Evolutionary conservation across 2,329 filamentous ascomycete species (phyloP), one percentile per base, ranked within the genome.

Genomic region (Cyclaneusma minus): DNA sequence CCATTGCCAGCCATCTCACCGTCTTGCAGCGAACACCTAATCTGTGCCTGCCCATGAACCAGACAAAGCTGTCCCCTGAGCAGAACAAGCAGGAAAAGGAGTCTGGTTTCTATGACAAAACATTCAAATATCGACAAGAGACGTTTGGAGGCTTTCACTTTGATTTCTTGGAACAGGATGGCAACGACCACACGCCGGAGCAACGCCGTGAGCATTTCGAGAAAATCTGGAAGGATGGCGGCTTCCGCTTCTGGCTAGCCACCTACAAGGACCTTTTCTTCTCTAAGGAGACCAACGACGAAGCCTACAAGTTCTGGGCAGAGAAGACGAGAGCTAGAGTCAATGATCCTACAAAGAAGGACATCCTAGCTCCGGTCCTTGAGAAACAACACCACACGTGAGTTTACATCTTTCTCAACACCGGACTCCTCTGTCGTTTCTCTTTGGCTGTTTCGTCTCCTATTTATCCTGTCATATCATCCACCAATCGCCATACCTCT

Each of bases 1-100:
- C 51, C 45, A 7, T 54, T 50, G 4, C 57, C 52, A 29, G 41
- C 42, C n/a, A 47, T 12, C 29, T 54, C 18, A 49, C 45, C 3
- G 59, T 71, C 3, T 68, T 69, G 38, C 59, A 72, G 32, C 54
- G 69, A 11, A 72, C 63, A 2, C 64, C 68, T 0, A 71, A 68
- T 30, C 55, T 64, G 8, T 63, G 60, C 8, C 40, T 74, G 0
- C 70, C 70, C 0, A 71, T 75, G 63, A 47, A 55, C 2, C 62
- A 69, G 35, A 44, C 51, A 2, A 28, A 44, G 3, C 37, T 69
- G 2, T 51, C 53, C 0, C 29, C 21, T 2, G 17, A 25, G 4
- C 49, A 43, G 16, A 49, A 63, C 21, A 56, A 65, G 28, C 55
- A 65, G 34, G 47, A 58, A 12, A 48, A 47, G 14, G 38, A 36